Evolutionary conservation across 805 yeast genomes (phyloP), one percentile per base, ranked within the genome.

Genomic region (Zygotorulaspora chibaensis): DNA sequence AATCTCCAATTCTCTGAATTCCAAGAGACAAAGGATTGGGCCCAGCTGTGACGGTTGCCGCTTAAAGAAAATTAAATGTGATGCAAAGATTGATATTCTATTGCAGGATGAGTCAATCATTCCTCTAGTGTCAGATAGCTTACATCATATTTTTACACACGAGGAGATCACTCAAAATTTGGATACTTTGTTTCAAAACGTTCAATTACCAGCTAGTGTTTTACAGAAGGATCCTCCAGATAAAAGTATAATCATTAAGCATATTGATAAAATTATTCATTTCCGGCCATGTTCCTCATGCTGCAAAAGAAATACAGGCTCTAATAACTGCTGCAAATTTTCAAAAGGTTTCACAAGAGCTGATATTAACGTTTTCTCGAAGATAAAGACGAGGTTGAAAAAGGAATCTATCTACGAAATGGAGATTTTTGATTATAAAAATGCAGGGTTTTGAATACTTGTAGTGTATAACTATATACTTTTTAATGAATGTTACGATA

Each of bases 21-120:
- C 43, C 20, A 58, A 65, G 43, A 59, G 88, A 54, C 90, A 84
- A 65, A 67, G 91, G 48, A 69, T 77, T 15, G 89, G 91, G 0
- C 89, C 89, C 2, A 79, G 85, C 34, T 84, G 91, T 63, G 89
- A 84, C 60, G 68, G 76, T 39, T 84, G 91, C 61, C 70, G 89
- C 43, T 58, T 76, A 12, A 73, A 87, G 46, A 84, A 84, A 59
- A 83, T 83, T 47, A 84, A 81, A 63, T 84, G 91, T 66, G 81
- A 83, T 62, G 87, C 90, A 1, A 80, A 74, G 53, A 77, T 83
- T 10, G 61, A 65, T 28, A 68, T 77, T 18, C 48, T 79, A 12
- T 43, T 44, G 30, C 61, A 62, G 43, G 58, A 56, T 38, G 55
- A 63, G 12, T 12, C 46, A n/a, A 43, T 63, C 10, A 40, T 57